Percentiles rank a stretch among this genome's conserved stretches.
These are phyloP conservation scores for Exsudoporus frostii DNA, from an alignment of 768 basidiomycete species.

Conservation along the genomic window DNA sequence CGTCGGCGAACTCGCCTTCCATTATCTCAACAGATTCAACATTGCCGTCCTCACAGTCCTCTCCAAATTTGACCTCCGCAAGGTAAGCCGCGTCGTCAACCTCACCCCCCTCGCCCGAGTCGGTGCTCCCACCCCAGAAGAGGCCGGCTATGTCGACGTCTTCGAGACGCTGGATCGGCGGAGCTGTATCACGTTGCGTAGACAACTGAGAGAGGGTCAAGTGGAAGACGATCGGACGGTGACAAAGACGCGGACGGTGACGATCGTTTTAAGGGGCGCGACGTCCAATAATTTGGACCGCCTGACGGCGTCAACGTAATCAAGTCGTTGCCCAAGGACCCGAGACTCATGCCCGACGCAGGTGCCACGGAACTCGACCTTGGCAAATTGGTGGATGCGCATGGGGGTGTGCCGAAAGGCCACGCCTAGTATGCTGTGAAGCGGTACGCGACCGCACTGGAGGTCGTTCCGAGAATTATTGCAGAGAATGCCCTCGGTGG, in stretches of 20 bases:
- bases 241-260: slow-evolving; percentile 87
- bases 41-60: slow-evolving; percentile 96
- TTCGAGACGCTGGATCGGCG: slow-evolving; percentile 96
- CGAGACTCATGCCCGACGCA: slow-evolving; percentile 87
- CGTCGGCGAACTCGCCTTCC: slow-evolving; percentile 92
- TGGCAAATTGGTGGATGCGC: slow-evolving; percentile 77
- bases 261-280: slow-evolving; percentile 92
- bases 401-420: slow-evolving; percentile 85
- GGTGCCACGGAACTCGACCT: slow-evolving; percentile 94
- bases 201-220: slow-evolving; percentile 73
- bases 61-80: slow-evolving; percentile 95
- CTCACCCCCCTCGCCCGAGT: slow-evolving; percentile 95
- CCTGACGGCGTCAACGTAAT: slow-evolving; percentile 94
- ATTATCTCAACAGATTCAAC: slow-evolving; percentile 91
- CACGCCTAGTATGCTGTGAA: slow-evolving; percentile 92
- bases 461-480: slow-evolving; percentile 87
- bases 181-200: slow-evolving; percentile 93
- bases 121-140: slow-evolving; percentile 94
- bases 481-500: slow-evolving; percentile 94
- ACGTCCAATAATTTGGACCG: slow-evolving; percentile 94
- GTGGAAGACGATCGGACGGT: slow-evolving; percentile 58
- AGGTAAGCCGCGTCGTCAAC: slow-evolving; percentile 91
- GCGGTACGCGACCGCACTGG: slow-evolving; percentile 83
- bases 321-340: slow-evolving; percentile 87
- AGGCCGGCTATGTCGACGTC: slow-evolving; percentile 90